Percentiles rank a stretch among this genome's conserved stretches.
Conservation (phyloP, 1,284 basidiomycete species). For the Cerrena zonata region DNA sequence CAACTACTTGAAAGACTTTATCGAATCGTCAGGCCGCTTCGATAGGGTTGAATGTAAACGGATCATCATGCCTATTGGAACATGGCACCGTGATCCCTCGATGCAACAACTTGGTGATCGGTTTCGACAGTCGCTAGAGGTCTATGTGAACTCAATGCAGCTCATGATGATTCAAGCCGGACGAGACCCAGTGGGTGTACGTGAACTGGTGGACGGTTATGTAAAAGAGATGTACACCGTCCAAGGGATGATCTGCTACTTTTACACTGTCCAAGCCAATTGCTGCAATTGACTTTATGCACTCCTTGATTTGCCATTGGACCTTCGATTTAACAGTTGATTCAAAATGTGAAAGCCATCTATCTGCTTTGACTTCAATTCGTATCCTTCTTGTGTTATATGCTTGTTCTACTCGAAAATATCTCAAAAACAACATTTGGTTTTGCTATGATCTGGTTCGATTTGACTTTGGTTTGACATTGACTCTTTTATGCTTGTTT, state of each 20-base stretch:
- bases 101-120: constrained; percentile 32
- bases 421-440: too few species aligned
- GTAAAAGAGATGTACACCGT: constrained; percentile 37
- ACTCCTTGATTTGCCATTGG: background rate
- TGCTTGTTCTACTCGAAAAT: too few species aligned
- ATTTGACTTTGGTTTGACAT: too few species aligned
- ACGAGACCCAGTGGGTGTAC: constrained; percentile 29
- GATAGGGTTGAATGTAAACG: constrained; percentile 28
- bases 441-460: too few species aligned
- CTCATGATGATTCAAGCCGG: constrained; percentile 38
- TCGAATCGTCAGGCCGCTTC: constrained; percentile 36
- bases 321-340: too few species aligned
- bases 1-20: constrained; percentile 28
- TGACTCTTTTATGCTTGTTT: background rate
- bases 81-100: constrained; percentile 35
- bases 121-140: constrained; percentile 26
- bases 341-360: too few species aligned
- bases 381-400: too few species aligned
- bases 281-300: constrained; percentile 4
- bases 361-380: too few species aligned
- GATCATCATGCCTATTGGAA: constrained; percentile 43
- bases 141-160: constrained; percentile 35
- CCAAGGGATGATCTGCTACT: constrained; percentile 36
- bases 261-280: constrained; percentile 34
- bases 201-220: constrained; percentile 34